Conservation (phyloP, 371 early-diverging fungal genomes). For the Mortierella sp. region DNA sequence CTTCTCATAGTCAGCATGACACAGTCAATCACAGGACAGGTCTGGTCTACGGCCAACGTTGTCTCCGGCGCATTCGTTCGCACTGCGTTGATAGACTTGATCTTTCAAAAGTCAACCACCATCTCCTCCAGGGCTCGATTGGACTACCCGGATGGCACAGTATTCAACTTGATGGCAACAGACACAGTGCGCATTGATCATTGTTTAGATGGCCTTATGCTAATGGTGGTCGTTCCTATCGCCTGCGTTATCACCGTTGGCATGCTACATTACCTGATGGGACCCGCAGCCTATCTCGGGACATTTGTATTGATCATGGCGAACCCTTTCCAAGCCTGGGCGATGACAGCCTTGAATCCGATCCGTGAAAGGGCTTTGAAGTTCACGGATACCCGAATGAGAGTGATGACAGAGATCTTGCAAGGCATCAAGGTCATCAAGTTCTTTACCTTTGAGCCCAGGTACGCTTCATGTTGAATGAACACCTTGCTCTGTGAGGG, state of each 20-base stretch:
- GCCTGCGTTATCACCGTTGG: constrained; percentile 53
- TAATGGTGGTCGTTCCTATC: constrained; percentile 56
- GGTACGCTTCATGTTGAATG: constrained; percentile 9
- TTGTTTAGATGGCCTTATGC: constrained; percentile 52
- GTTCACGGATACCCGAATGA: constrained; percentile 54
- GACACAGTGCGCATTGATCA: constrained; percentile 68
- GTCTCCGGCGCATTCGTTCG: constrained; percentile 56
- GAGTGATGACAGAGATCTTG: constrained; percentile 55
- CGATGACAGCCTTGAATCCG: constrained; percentile 39
- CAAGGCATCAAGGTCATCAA: constrained; percentile 60
- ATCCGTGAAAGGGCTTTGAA: constrained; percentile 49
- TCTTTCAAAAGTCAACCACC: constrained; percentile 67
- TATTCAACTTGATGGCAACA: constrained; percentile 81
- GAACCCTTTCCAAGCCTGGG: constrained; percentile 51
- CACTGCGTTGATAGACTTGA: constrained; percentile 59
- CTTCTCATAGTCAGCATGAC: constrained; percentile 26
- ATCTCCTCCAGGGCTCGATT: constrained; percentile 40
- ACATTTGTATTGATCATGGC: constrained; percentile 54
- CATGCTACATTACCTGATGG: constrained; percentile 54
- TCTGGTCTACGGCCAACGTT: constrained; percentile 23
- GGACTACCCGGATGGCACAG: constrained; percentile 65
- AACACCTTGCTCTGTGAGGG: too few relatives aligned
- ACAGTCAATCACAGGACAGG: constrained; percentile 10
- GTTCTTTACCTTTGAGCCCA: constrained; percentile 66
- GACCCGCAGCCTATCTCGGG: constrained; percentile 64